Conservation (phyloP, 1,284 basidiomycete genomes). For the Papiliotrema laurentii region DNA sequence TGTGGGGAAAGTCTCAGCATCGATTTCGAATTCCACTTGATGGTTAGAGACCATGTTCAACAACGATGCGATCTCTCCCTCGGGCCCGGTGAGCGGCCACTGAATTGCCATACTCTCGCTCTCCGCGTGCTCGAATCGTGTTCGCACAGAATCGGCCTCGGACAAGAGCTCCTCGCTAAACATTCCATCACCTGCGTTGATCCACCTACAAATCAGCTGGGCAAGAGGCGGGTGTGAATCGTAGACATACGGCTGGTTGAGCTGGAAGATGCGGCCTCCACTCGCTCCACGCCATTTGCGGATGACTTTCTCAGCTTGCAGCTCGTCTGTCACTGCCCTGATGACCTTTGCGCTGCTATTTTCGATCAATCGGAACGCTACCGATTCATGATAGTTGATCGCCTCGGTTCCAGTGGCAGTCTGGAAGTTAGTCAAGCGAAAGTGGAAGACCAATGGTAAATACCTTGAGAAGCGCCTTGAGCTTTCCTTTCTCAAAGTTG, state of each 20-base stretch:
- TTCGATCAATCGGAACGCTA: no score
- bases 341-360: no score
- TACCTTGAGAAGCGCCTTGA: conserved; percentile 69
- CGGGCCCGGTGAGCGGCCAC: conserved; percentile 31
- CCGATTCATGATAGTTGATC: no score
- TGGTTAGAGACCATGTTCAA: conserved; percentile 37
- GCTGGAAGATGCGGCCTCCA: conserved; percentile 24
- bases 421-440: no score
- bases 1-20: conserved; percentile 20
- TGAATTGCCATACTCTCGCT: conserved; percentile 24
- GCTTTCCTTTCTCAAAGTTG: conserved; percentile 46
- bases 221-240: no score
- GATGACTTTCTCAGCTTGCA: conserved; percentile 32
- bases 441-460: no score
- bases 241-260: conserved; percentile 12
- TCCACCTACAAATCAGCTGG: conserved; percentile 43
- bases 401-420: no score
- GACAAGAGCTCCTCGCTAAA: conserved; percentile 61
- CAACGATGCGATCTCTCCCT: conserved; percentile 35
- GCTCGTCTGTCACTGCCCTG: conserved; percentile 50
- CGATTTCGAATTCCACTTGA: conserved; percentile 33
- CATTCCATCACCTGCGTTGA: conserved; percentile 51
- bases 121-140: conserved; percentile 36
- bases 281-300: conserved; percentile 1
- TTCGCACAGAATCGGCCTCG: conserved; percentile 57